Evolutionary conservation across 257 asterid genomes (phyloP).

Genomic region (Verbena officinalis): DNA sequence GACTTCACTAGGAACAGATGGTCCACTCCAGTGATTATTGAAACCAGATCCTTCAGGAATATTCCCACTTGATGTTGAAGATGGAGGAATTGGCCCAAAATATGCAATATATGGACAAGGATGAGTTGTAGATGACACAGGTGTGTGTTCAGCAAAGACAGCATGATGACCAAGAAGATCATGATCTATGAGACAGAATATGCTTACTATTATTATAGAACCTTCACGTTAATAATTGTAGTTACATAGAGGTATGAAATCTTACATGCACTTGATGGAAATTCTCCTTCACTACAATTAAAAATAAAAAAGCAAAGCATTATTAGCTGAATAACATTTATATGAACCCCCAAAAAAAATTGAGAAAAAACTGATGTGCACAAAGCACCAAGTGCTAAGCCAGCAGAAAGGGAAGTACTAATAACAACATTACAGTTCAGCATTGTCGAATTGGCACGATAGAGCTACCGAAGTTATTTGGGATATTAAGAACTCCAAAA

Average conservation of each 20-base stretch:
- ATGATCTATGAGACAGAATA: slow-evolving; percentile 46
- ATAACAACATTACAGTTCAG: slow-evolving; percentile 5
- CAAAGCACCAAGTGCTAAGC: neutral
- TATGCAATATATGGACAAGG: slow-evolving; percentile 74
- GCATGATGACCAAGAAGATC: slow-evolving; percentile 66
- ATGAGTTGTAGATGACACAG: slow-evolving; percentile 57
- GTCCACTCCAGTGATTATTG: slow-evolving; percentile 58
- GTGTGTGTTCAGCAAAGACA: slow-evolving; percentile 57
- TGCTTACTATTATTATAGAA: slow-evolving; percentile 19
- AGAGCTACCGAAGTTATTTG: slow-evolving; percentile 3
- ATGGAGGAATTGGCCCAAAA: slow-evolving; percentile 65
- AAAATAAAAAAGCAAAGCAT: slow-evolving; percentile 19
- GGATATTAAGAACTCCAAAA: neutral
- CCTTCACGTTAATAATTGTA: slow-evolving; percentile 12
- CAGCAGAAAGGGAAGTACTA: neutral
- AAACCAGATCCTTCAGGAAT: slow-evolving; percentile 62
- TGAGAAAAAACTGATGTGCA: neutral
- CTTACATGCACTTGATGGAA: slow-evolving; percentile 66
- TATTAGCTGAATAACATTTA: slow-evolving; percentile 27
- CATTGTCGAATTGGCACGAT: neutral
- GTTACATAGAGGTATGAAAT: slow-evolving; percentile 24
- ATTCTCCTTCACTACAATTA: slow-evolving; percentile 68
- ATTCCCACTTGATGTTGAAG: slow-evolving; percentile 55
- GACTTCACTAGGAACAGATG: slow-evolving; percentile 55
- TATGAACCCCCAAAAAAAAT: neutral